Evolutionary conservation across 805 yeast species (phyloP).

Genomic region (Candida montana): DNA sequence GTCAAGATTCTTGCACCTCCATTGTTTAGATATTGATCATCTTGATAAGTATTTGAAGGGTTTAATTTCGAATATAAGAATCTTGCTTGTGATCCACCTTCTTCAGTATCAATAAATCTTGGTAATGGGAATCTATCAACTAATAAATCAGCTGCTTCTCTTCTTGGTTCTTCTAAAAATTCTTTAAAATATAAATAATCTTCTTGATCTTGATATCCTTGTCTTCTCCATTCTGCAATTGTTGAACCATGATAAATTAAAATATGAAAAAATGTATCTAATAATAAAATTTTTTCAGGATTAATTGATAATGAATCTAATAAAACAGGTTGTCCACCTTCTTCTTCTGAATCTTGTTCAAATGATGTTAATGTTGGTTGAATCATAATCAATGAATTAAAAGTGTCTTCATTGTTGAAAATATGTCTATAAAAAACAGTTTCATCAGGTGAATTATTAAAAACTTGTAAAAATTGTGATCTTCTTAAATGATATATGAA

Average conservation of each 20-base stretch:
- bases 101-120: constrained; percentile 66
- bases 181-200: constrained; percentile 56
- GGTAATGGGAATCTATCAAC: constrained; percentile 69
- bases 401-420: constrained; percentile 55
- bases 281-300: constrained; percentile 48
- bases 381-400: constrained; percentile 58
- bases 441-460: constrained; percentile 70
- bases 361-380: constrained; percentile 63
- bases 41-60: constrained; percentile 55
- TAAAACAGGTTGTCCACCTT: constrained; percentile 51
- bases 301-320: constrained; percentile 59
- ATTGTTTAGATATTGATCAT: constrained; percentile 28
- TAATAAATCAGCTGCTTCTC: constrained; percentile 59
- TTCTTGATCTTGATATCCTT: constrained; percentile 55
- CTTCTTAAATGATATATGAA: constrained; percentile 64
- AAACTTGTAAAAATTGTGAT: constrained; percentile 59
- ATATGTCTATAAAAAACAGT: constrained; percentile 60
- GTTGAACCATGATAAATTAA: constrained; percentile 62
- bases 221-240: constrained; percentile 62
- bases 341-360: constrained; percentile 37
- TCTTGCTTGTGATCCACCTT: constrained; percentile 73
- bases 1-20: constrained; percentile 43
- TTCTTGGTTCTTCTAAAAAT: constrained; percentile 55
- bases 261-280: constrained; percentile 68
- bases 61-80: constrained; percentile 64